Evolutionary conservation across 306 rosid species (phyloP).

Genomic region (Quillaja saponaria): DNA sequence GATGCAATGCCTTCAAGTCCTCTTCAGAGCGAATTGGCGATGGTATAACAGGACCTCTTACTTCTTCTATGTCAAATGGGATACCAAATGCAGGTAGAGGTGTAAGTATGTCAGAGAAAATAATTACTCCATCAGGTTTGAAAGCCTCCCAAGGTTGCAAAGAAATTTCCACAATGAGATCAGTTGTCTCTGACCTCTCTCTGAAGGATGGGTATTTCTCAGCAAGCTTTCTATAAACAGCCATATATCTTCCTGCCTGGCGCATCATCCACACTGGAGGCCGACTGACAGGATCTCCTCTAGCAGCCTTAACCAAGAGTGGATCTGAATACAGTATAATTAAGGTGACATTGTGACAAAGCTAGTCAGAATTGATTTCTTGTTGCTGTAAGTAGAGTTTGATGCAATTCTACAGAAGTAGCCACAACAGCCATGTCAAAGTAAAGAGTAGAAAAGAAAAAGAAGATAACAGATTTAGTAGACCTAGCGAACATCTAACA

Average conservation of each 20-base stretch:
- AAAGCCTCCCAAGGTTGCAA: constrained; percentile 99
- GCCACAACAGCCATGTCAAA: not conserved
- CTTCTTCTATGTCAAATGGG: constrained; percentile 90
- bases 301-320: constrained; percentile 90
- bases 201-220: constrained; percentile 94
- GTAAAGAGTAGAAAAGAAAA: not conserved
- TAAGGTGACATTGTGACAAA: constrained; percentile 17
- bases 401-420: not conserved
- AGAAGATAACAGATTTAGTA: too few relatives aligned
- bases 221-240: constrained; percentile 91
- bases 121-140: constrained; percentile 93
- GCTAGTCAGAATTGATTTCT: constrained; percentile 19
- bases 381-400: constrained; percentile 11
- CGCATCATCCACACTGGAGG: constrained; percentile 99
- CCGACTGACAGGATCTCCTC: constrained; percentile 84
- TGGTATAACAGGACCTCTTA: constrained; percentile 88
- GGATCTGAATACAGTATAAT: constrained; percentile 60
- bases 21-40: constrained; percentile 82
- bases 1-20: constrained; percentile 73
- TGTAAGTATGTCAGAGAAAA: constrained; percentile 94
- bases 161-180: constrained; percentile 98
- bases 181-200: constrained; percentile 97
- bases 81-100: constrained; percentile 96
- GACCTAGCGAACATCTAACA: too few relatives aligned
- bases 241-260: constrained; percentile 99